Evolutionary conservation across 768 basidiomycete genomes (phyloP).

Genomic region (Amanita exitialis): DNA sequence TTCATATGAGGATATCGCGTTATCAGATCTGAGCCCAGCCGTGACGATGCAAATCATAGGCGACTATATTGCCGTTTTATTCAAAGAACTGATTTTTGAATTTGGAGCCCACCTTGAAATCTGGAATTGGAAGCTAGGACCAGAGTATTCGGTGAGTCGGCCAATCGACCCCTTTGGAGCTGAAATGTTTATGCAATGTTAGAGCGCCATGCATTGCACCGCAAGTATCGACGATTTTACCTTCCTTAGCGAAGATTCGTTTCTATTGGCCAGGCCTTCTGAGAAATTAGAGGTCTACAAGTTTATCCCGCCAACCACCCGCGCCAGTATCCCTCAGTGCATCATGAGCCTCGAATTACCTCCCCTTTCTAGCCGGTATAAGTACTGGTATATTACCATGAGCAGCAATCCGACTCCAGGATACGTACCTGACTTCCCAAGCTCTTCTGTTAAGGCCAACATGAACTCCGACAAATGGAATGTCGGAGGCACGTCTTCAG

Average conservation of each 20-base stretch:
- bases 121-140: slow-evolving; percentile 37
- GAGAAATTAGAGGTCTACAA: slow-evolving; percentile 40
- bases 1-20: slow-evolving; percentile 15
- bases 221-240: slow-evolving; percentile 45
- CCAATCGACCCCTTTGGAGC: background rate
- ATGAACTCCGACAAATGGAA: background rate
- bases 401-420: slow-evolving; percentile 41
- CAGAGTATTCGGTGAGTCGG: slow-evolving; percentile 28
- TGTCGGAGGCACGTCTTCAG: slow-evolving; percentile 6
- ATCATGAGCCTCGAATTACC: slow-evolving; percentile 33
- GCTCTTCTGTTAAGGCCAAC: background rate
- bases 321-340: slow-evolving; percentile 20
- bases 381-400: slow-evolving; percentile 46
- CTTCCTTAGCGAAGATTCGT: slow-evolving; percentile 33
- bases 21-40: slow-evolving; percentile 25
- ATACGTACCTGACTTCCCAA: slow-evolving; percentile 20
- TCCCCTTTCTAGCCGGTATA: slow-evolving; percentile 29
- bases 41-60: slow-evolving; percentile 38
- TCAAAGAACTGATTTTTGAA: slow-evolving; percentile 33
- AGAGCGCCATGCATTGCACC: slow-evolving; percentile 31
- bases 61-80: slow-evolving; percentile 36
- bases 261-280: slow-evolving; percentile 35
- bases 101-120: slow-evolving; percentile 36
- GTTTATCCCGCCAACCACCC: slow-evolving; percentile 27
- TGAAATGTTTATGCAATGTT: background rate